These are phyloP conservation scores for Populus ilicifolia DNA, from an alignment of 345 rosid genomes.

Conservation along the genomic window DNA sequence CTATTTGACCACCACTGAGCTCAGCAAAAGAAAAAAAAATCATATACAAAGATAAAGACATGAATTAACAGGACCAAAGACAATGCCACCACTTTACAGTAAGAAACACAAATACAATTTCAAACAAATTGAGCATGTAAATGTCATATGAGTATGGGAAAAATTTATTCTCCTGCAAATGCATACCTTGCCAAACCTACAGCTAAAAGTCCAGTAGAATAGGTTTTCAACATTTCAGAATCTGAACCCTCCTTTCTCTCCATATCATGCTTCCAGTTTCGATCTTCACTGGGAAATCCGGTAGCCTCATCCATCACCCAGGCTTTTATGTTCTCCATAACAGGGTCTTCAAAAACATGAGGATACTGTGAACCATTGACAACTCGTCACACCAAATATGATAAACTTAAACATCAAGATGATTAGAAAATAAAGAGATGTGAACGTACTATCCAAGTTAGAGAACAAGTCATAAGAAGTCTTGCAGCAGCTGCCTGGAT, in stretches of 20 bases:
- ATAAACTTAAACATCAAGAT: constrained; percentile 5
- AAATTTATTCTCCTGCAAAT: background rate
- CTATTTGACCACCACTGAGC: constrained; percentile 75
- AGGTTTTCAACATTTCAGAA: constrained; percentile 80
- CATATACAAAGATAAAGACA: background rate
- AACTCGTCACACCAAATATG: constrained; percentile 8
- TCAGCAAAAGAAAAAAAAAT: constrained; percentile 1
- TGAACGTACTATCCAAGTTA: constrained; percentile 56
- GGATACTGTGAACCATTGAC: constrained; percentile 55
- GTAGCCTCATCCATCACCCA: constrained; percentile 83
- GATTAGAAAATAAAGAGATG: background rate
- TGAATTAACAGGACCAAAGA: too few relatives aligned
- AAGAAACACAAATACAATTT: background rate
- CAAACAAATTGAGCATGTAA: constrained; percentile 18
- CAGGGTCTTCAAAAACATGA: constrained; percentile 81
- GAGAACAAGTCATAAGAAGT: constrained; percentile 72
- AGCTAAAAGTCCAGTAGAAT: constrained; percentile 91
- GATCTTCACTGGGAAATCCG: constrained; percentile 53
- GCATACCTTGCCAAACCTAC: constrained; percentile 71
- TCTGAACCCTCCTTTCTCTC: constrained; percentile 63
- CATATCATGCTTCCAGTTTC: constrained; percentile 36
- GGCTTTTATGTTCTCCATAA: constrained; percentile 64
- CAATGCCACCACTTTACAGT: too few relatives aligned
- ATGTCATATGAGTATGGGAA: background rate
- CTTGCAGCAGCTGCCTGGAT: constrained; percentile 88